These are phyloP conservation scores for Emericellopsis terricola DNA, from an alignment of 495 filamentous ascomycete species.

Conservation along the genomic window DNA sequence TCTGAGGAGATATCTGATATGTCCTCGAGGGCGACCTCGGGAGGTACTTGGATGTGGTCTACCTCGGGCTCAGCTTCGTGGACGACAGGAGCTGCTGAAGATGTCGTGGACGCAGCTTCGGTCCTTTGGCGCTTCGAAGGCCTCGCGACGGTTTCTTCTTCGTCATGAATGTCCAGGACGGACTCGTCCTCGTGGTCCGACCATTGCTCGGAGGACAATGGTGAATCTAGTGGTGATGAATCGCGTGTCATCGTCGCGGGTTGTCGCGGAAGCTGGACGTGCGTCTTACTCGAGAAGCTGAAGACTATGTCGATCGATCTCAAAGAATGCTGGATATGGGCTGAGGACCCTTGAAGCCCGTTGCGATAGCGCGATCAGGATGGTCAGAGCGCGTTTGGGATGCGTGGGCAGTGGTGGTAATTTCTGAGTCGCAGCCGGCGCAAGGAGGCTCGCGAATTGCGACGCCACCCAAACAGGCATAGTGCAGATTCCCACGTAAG, in stretches of 20 bases:
- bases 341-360: too few relatives aligned
- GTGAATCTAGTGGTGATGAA: constrained; percentile 16
- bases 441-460: too few relatives aligned
- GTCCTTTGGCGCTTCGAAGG: constrained; percentile 33
- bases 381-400: too few relatives aligned
- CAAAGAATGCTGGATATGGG: too few relatives aligned
- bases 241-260: constrained; percentile 11
- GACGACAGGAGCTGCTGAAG: constrained; percentile 23
- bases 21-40: constrained; percentile 19
- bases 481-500: too few relatives aligned
- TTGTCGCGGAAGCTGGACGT: too few relatives aligned
- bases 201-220: constrained; percentile 23
- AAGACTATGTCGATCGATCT: too few relatives aligned
- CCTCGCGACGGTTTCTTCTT: constrained; percentile 18
- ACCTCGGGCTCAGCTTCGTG: constrained; percentile 20
- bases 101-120: constrained; percentile 22
- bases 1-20: constrained; percentile 63
- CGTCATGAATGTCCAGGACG: constrained; percentile 8
- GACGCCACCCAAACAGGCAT: too few relatives aligned
- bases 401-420: too few relatives aligned
- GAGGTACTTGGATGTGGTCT: constrained; percentile 15
- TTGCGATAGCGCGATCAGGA: too few relatives aligned
- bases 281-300: too few relatives aligned
- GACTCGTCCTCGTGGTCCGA: constrained; percentile 30
- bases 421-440: too few relatives aligned